These are phyloP conservation scores for Cyberlindnera lachancei DNA, from an alignment of 805 yeast species.

Conservation along the genomic window DNA sequence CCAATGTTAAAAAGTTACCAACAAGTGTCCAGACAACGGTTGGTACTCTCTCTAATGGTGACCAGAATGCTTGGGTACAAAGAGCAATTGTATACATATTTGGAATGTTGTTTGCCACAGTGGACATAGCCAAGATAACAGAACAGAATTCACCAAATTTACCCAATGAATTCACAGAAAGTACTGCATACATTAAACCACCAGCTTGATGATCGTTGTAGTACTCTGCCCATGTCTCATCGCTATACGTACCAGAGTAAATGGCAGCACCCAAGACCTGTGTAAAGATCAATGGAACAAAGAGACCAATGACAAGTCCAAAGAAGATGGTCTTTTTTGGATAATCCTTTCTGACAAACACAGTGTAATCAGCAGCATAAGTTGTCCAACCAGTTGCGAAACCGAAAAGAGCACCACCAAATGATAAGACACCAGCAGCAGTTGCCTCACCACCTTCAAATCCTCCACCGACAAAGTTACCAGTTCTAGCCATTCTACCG, in stretches of 20 bases:
- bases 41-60: conserved; percentile 66
- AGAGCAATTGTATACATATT: conserved; percentile 88
- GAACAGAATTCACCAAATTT: conserved; percentile 88
- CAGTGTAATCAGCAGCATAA: conserved; percentile 87
- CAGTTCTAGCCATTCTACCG: conserved; percentile 63
- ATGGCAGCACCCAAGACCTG: conserved; percentile 84
- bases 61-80: conserved; percentile 81
- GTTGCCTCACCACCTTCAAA: conserved; percentile 49
- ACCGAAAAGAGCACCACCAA: conserved; percentile 79
- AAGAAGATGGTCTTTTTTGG: conserved; percentile 53
- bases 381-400: conserved; percentile 95
- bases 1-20: conserved; percentile 73
- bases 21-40: conserved; percentile 74
- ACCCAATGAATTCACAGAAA: conserved; percentile 74
- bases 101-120: conserved; percentile 88
- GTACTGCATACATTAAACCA: conserved; percentile 73
- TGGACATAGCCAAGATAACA: conserved; percentile 79
- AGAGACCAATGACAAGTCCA: conserved; percentile 56
- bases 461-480: conserved; percentile 51
- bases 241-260: conserved; percentile 54
- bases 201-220: conserved; percentile 60
- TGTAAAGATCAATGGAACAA: conserved; percentile 62
- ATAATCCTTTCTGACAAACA: conserved; percentile 68
- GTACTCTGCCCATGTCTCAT: conserved; percentile 36
- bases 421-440: conserved; percentile 72